Evolutionary conservation across 2,329 filamentous ascomycete genomes (phyloP).

Genomic region (Sarocladium oryzae): DNA sequence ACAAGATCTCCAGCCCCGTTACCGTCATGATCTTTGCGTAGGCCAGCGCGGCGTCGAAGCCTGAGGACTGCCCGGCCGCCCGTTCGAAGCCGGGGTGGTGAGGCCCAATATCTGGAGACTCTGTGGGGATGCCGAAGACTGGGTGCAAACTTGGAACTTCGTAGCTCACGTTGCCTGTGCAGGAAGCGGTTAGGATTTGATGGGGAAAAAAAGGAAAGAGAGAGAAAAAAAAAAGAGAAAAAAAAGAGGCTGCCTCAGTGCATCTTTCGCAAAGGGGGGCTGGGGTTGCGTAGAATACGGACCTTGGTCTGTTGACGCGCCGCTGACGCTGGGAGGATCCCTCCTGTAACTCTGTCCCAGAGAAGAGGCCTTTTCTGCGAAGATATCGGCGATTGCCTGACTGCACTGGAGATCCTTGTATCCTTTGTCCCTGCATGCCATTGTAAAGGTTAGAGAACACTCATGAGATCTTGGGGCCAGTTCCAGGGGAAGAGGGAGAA

Average conservation of each 20-base stretch:
- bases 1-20: neutral
- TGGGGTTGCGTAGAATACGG: no score
- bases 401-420: slow-evolving; percentile 18
- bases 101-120: slow-evolving; percentile 26
- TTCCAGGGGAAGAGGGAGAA: slow-evolving; percentile 23
- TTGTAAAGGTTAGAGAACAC: slow-evolving; percentile 20
- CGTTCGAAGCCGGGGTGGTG: slow-evolving; percentile 47
- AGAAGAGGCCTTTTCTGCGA: slow-evolving; percentile 16
- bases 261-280: no score
- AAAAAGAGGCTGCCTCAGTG: neutral
- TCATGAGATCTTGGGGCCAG: slow-evolving; percentile 12
- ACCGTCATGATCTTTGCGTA: neutral
- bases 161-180: slow-evolving; percentile 21
- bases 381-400: slow-evolving; percentile 20
- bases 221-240: neutral
- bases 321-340: neutral
- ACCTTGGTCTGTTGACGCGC: slow-evolving; percentile 6
- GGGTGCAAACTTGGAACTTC: slow-evolving; percentile 21
- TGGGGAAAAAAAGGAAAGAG: neutral
- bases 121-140: slow-evolving; percentile 19
- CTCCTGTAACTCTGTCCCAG: slow-evolving; percentile 18
- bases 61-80: slow-evolving; percentile 31
- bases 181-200: neutral
- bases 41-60: neutral
- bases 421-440: slow-evolving; percentile 16